Conservation (phyloP, 257 asterid species). For the Plantago elongata region DNA sequence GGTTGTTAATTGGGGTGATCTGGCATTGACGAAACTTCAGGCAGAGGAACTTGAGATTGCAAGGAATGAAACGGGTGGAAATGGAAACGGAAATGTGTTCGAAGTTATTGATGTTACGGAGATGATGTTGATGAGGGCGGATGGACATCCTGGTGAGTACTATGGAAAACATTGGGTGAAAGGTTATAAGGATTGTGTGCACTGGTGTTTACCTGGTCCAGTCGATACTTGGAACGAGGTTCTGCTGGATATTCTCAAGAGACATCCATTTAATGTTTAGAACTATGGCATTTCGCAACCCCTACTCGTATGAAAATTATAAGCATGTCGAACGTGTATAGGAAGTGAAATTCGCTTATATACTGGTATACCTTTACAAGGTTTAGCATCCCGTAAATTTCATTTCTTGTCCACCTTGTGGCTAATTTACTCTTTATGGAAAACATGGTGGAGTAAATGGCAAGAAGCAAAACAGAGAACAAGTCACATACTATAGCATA, state of each 20-base stretch:
- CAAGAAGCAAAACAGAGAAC: no score
- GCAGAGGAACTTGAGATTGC: slow-evolving; percentile 35
- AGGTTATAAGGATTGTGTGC: slow-evolving; percentile 71
- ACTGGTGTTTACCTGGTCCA: slow-evolving; percentile 88
- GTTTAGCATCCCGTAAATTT: no score
- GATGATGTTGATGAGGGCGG: slow-evolving; percentile 58
- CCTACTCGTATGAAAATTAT: no score
- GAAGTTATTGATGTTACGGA: slow-evolving; percentile 56
- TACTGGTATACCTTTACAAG: no score
- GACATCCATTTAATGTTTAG: background rate
- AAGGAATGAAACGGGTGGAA: slow-evolving; percentile 13
- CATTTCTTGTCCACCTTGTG: no score
- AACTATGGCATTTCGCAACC: no score
- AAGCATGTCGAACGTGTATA: no score
- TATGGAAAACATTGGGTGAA: slow-evolving; percentile 41
- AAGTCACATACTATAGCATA: no score
- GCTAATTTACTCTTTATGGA: no score
- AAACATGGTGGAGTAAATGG: no score
- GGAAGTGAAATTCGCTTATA: no score
- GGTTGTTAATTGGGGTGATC: slow-evolving; percentile 41
- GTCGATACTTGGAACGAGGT: slow-evolving; percentile 78
- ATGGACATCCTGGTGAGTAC: slow-evolving; percentile 62
- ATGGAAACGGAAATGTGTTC: slow-evolving; percentile 22
- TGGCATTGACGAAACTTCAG: slow-evolving; percentile 51
- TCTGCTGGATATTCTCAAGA: slow-evolving; percentile 48